Evolutionary conservation across 257 asterid genomes (phyloP).

Genomic region (Echites panduratus): DNA sequence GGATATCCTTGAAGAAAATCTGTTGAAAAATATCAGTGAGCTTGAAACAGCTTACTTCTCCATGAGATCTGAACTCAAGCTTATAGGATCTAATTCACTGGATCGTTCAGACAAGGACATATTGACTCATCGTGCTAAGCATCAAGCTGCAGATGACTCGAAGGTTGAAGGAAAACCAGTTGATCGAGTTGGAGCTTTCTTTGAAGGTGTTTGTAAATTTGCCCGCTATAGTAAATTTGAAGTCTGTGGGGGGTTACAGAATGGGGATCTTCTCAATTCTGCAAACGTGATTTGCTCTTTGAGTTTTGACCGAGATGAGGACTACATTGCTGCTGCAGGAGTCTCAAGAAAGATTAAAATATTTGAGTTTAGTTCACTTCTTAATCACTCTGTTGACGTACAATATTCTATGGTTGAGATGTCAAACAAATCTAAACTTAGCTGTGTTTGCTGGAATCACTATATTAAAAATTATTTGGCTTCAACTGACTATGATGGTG

Average conservation of each 20-base stretch:
- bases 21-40: constrained; percentile 46
- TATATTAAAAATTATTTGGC: constrained; percentile 79
- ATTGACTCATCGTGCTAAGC: constrained; percentile 38
- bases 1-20: constrained; percentile 31
- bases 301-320: constrained; percentile 91
- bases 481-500: constrained; percentile 83
- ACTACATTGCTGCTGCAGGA: constrained; percentile 81
- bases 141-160: constrained; percentile 3
- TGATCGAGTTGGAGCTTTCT: constrained; percentile 63
- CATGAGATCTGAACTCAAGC: constrained; percentile 47
- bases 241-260: constrained; percentile 58
- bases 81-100: constrained; percentile 25
- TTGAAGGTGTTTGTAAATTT: constrained; percentile 73
- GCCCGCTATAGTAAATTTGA: constrained; percentile 63
- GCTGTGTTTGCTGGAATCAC: constrained; percentile 86
- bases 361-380: constrained; percentile 61
- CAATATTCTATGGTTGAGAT: constrained; percentile 76
- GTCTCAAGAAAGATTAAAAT: constrained; percentile 76
- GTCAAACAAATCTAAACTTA: constrained; percentile 65
- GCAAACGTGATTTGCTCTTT: constrained; percentile 73
- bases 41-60: constrained; percentile 85
- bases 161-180: constrained; percentile 26
- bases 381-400: constrained; percentile 63
- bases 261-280: constrained; percentile 53
- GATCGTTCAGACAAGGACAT: constrained; percentile 45